Conservation (phyloP, 1,139 yeast species). For the Diutina mesorugosa region DNA sequence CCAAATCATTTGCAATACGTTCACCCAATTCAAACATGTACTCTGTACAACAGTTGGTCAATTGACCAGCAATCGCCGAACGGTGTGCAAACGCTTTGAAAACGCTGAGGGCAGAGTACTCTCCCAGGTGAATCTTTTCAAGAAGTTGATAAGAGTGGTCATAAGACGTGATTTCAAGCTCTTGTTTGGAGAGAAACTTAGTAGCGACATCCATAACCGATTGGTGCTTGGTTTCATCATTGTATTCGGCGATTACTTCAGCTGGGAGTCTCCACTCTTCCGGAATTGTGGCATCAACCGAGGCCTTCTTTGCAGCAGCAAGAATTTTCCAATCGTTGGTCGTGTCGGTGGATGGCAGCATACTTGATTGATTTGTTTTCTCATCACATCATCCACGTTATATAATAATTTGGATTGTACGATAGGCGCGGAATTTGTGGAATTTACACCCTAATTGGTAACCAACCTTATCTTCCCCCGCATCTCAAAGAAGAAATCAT, state of each 20-base stretch:
- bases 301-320: neutral
- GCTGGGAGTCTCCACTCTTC: neutral
- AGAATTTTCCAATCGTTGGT: neutral
- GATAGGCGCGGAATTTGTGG: neutral
- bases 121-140: neutral
- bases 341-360: neutral
- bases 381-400: neutral
- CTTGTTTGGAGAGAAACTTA: neutral
- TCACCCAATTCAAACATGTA: conserved; percentile 23
- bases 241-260: neutral
- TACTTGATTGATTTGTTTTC: too few species aligned
- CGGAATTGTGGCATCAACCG: neutral
- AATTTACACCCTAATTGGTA: neutral
- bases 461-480: neutral
- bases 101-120: neutral
- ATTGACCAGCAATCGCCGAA: conserved; percentile 25
- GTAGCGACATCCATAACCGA: neutral
- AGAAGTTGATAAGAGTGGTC: neutral
- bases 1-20: conserved; percentile 22
- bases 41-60: conserved; percentile 24
- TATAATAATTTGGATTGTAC: too few species aligned
- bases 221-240: neutral
- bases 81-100: neutral
- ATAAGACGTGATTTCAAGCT: neutral
- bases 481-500: neutral